These are phyloP conservation scores for Neofusicoccum sp. DNA, from an alignment of 2,329 filamentous ascomycete species.

Conservation along the genomic window DNA sequence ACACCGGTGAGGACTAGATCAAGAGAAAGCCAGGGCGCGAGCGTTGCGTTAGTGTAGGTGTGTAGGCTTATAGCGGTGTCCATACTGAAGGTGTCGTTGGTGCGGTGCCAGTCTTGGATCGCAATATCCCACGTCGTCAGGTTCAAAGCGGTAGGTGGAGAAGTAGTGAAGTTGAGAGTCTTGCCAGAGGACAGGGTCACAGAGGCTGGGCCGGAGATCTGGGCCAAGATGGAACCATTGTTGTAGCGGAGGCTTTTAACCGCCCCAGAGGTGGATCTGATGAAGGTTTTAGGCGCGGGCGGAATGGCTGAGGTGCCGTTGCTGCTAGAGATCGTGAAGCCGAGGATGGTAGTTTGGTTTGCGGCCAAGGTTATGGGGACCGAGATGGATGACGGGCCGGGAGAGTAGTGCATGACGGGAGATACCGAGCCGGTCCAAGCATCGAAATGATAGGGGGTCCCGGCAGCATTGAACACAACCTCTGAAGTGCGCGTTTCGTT, in stretches of 20 bases:
- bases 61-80: conserved; percentile 34
- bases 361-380: conserved; percentile 41
- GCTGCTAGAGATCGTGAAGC: conserved; percentile 29
- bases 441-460: conserved; percentile 42
- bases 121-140: conserved; percentile 41
- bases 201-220: conserved; percentile 17
- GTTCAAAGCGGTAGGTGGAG: conserved; percentile 24
- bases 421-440: conserved; percentile 46
- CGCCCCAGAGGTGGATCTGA: background rate
- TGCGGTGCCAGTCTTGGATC: conserved; percentile 44
- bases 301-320: background rate
- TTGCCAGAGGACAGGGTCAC: conserved; percentile 22
- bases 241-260: conserved; percentile 6
- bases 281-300: no score
- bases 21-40: conserved; percentile 41
- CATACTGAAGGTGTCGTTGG: conserved; percentile 35
- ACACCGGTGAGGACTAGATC: conserved; percentile 31
- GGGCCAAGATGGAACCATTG: background rate
- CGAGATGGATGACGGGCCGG: conserved; percentile 28
- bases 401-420: conserved; percentile 37
- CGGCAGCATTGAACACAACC: conserved; percentile 17
- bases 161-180: conserved; percentile 20
- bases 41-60: conserved; percentile 26
- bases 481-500: conserved; percentile 9
- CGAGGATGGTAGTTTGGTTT: conserved; percentile 46